phyloP scores from a whole-genome alignment of 306 rosid genomes.

The Luffa acutangula region DNA sequence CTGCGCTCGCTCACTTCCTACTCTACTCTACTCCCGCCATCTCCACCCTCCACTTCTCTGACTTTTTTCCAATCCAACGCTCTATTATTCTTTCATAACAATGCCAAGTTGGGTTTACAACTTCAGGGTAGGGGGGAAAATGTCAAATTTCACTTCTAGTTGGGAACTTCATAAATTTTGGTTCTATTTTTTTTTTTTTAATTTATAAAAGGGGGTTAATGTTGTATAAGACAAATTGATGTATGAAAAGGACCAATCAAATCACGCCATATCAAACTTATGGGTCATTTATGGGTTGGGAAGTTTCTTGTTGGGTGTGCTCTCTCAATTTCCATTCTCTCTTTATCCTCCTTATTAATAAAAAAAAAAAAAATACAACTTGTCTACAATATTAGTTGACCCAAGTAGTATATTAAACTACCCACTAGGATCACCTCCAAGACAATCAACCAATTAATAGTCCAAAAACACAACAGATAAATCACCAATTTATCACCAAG shows the following conservation, averaged over 20 bases:
- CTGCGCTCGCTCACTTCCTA: background rate
- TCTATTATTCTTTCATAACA: background rate
- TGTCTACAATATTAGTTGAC: background rate
- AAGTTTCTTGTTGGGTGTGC: slow-evolving; percentile 49
- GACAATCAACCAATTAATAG: no score
- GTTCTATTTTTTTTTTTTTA: background rate
- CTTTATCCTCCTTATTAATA: background rate
- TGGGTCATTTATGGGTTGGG: slow-evolving; percentile 14
- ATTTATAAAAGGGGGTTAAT: background rate
- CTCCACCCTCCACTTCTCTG: background rate
- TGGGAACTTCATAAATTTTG: background rate
- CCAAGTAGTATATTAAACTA: no score
- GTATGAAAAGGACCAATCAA: slow-evolving; percentile 33
- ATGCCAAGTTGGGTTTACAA: background rate
- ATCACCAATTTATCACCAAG: no score
- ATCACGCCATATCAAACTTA: slow-evolving; percentile 29
- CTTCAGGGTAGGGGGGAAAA: background rate
- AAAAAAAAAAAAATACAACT: background rate
- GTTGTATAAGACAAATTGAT: slow-evolving; percentile 44
- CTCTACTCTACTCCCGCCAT: background rate
- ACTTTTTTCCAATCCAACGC: background rate
- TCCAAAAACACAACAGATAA: no score
- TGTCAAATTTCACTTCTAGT: background rate
- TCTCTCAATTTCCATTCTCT: background rate
- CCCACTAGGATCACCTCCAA: no score